Evolutionary conservation across 306 rosid genomes (phyloP), one percentile per base, ranked within the genome.

Genomic region (Nissolia schottii): DNA sequence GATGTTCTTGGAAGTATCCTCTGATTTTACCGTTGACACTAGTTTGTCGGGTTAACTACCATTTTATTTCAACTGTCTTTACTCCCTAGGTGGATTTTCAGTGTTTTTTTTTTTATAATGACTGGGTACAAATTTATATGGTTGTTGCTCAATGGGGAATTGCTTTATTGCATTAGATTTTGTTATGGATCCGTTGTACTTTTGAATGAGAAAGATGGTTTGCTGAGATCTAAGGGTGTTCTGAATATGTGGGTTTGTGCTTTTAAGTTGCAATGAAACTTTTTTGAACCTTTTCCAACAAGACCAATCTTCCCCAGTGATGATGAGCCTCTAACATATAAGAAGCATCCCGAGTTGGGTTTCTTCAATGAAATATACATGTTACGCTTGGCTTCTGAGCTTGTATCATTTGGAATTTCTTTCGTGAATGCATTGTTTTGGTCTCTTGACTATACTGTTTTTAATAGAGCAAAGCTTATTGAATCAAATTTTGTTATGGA

Each of bases 341-440:
- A 83, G 87, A 66, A 79, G 74, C 22, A 31, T 49, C 28, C 53
- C 37, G 25, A 19, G 1, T 18, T 29, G 51, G 80, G 75, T 27
- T 74, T 83, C 83, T 74, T 83, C 80, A 10, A 18, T 60, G 90
- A 88, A 81, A 81, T 83, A 5, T 20, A 0, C 65, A 56, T 90
- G 88, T 78, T 83, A 80, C 84, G 85, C 87, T 85, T 83, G 85
- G 82, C 87, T 88, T 88, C 92, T 84, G 81, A 85, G 91, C 91
- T 73, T 45, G 0, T 25, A 32, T 43, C 34, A 8, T 55, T 54
- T 23, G 3, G 0, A 43, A 53, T 11, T 54, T 31, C 4, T 6
- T 49, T 9, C 38, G 6, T 16, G 19, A 5, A 32, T 63, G 24
- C 28, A 13, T 38, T 20, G n/a, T 23, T 22, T 50, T 20, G 58